Evolutionary conservation across 768 basidiomycete genomes (phyloP).

Genomic region (Aureoboletus auriporus): DNA sequence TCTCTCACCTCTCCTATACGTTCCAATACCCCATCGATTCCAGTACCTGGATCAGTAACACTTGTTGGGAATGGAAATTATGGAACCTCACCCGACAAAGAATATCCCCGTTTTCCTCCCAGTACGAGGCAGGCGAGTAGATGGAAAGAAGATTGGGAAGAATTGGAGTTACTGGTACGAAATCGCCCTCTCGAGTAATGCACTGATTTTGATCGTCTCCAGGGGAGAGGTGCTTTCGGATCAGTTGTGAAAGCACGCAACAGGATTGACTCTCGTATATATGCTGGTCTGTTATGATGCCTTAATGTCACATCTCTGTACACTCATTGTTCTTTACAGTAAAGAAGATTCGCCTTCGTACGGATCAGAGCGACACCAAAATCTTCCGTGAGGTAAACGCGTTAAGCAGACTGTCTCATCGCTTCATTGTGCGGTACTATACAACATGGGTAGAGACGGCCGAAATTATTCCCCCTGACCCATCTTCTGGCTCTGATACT

Average conservation of each 20-base stretch:
- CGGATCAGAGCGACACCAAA: slow-evolving; percentile 75
- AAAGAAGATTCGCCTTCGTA: slow-evolving; percentile 84
- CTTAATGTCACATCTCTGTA: neutral
- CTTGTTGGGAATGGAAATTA: slow-evolving; percentile 41
- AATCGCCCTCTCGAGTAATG: neutral
- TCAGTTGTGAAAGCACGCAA: slow-evolving; percentile 95
- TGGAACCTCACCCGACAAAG: slow-evolving; percentile 60
- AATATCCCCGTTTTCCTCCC: slow-evolving; percentile 46
- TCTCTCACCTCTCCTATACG: slow-evolving; percentile 26
- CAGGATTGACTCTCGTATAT: slow-evolving; percentile 80
- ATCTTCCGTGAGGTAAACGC: slow-evolving; percentile 91
- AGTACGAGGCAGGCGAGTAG: slow-evolving; percentile 58
- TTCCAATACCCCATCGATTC: slow-evolving; percentile 15
- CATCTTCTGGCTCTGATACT: slow-evolving; percentile 44
- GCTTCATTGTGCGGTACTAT: slow-evolving; percentile 88
- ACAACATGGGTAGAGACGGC: slow-evolving; percentile 85
- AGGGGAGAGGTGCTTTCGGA: slow-evolving; percentile 90
- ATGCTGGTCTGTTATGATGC: slow-evolving; percentile 53
- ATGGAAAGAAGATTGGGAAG: slow-evolving; percentile 94
- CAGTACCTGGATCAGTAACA: slow-evolving; percentile 36
- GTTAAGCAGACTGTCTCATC: slow-evolving; percentile 81
- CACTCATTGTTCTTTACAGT: slow-evolving; percentile 40
- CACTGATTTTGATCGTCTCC: neutral
- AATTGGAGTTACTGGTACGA: slow-evolving; percentile 74
- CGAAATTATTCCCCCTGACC: slow-evolving; percentile 46